Percentiles rank a stretch among this genome's conserved stretches.
Conservation (phyloP, 2,329 filamentous ascomycete species). For the Emydomyces testavorans region DNA sequence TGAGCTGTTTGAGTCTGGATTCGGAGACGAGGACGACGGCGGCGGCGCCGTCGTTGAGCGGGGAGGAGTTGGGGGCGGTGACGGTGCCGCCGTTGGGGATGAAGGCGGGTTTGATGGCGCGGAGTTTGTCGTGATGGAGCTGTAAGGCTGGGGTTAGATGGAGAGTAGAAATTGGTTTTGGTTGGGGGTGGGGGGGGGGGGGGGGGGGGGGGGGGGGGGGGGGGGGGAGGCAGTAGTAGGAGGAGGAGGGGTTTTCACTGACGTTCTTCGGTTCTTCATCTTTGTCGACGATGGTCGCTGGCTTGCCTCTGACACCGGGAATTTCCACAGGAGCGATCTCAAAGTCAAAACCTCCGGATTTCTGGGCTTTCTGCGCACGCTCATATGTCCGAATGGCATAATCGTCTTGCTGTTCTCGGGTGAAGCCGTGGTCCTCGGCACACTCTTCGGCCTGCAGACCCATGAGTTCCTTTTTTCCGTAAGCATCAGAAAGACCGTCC, state of each 20-base stretch:
- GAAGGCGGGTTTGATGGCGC: conserved; percentile 73
- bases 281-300: conserved; percentile 61
- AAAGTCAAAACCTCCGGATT: conserved; percentile 64
- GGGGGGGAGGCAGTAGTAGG: no score
- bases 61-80: conserved; percentile 91
- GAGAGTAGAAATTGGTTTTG: background rate
- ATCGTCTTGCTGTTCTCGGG: conserved; percentile 77
- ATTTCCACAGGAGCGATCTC: conserved; percentile 90
- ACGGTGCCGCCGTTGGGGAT: conserved; percentile 68
- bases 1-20: conserved; percentile 82
- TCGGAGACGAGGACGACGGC: conserved; percentile 90
- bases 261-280: conserved; percentile 95
- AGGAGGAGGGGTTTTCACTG: conserved; percentile 20
- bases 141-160: conserved; percentile 18
- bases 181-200: no score
- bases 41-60: conserved; percentile 87
- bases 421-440: conserved; percentile 68
- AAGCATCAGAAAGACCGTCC: conserved; percentile 89
- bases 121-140: conserved; percentile 71
- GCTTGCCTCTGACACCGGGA: conserved; percentile 80
- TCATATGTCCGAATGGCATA: conserved; percentile 94
- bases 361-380: conserved; percentile 77
- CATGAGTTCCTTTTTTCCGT: conserved; percentile 90
- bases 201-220: no score
- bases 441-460: conserved; percentile 87